Evolutionary conservation across 176 grass and related monocot species (phyloP), one percentile per base, ranked within the genome.

Genomic region (Oryza meridionalis): DNA sequence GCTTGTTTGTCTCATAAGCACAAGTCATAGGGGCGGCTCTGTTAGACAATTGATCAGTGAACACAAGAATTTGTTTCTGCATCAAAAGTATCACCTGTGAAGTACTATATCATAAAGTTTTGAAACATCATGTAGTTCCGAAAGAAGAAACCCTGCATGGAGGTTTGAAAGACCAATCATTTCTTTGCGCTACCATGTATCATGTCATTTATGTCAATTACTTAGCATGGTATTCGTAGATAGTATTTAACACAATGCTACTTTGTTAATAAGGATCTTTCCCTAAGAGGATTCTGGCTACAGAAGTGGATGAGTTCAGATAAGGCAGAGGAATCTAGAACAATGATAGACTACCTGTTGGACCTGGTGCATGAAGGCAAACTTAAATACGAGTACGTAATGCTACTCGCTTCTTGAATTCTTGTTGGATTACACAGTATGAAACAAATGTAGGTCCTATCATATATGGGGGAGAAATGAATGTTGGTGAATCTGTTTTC

Each of bases 341-440:
- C 53, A 33, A 88, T 86, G 88, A 87, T 93, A 75, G 90, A 94
- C 71, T 88, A 90, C 53, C 79, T 97, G 12, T 78, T 97, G 82
- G 63, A 44, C 74, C 83, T 94, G 44, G 92, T 94, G 82, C 86
- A 84, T 4, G 73, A 67, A 76, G 94, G 92, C 65, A 82, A 91
- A 82, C 88, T 94, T 14, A 92, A 92, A 89, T 97, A 97, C 2
- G 92, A 90, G 94, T 94, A 94, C 13, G 87, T 35, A 62, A 50
- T 74, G 32, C 16, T 80, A 16, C 17, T 42, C 33, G n/a, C n/a
- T 44, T 62, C 19, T 82, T 65, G 6, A 58, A 55, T 67, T 80
- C 46, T 5, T 15, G 61, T 65, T 29, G 15, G 32, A n/a, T 67
- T 24, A 55, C 13, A 80, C 61, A 12, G 7, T 13, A 2, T 40